Conservation (phyloP, 2,329 filamentous ascomycete species). For the Phaeoacremonium minimum region DNA sequence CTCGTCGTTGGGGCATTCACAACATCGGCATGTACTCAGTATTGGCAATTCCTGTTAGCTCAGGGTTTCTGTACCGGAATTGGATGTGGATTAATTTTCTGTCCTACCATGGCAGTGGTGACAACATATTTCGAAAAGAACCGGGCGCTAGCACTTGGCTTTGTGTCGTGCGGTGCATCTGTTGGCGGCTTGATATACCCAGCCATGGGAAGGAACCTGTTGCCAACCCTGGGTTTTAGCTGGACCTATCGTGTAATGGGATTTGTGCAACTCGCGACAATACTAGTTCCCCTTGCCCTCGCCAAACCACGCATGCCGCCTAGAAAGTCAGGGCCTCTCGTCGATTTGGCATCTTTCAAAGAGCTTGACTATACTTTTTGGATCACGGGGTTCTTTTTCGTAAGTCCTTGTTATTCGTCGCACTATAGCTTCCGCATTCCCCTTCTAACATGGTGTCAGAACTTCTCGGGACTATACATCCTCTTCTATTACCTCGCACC, state of each 20-base stretch:
- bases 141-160: constrained; percentile 55
- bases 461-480: constrained; percentile 50
- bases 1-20: constrained; percentile 41
- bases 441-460: too few species aligned
- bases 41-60: constrained; percentile 52
- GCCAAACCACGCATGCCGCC: constrained; percentile 41
- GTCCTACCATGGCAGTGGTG: constrained; percentile 59
- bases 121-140: constrained; percentile 60
- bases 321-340: constrained; percentile 40
- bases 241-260: constrained; percentile 55
- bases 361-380: constrained; percentile 51
- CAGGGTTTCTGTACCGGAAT: constrained; percentile 52
- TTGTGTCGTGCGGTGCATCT: constrained; percentile 55
- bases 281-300: constrained; percentile 30
- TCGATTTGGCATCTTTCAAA: constrained; percentile 53
- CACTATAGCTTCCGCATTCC: too few species aligned
- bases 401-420: too few species aligned
- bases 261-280: constrained; percentile 53
- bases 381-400: constrained; percentile 41
- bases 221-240: constrained; percentile 50
- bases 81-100: constrained; percentile 59
- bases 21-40: constrained; percentile 35
- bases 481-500: constrained; percentile 54
- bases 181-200: constrained; percentile 58
- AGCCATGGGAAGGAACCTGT: constrained; percentile 48